phyloP scores from a whole-genome alignment of 2,329 filamentous ascomycete species.

The Akanthomyces lecanii region DNA sequence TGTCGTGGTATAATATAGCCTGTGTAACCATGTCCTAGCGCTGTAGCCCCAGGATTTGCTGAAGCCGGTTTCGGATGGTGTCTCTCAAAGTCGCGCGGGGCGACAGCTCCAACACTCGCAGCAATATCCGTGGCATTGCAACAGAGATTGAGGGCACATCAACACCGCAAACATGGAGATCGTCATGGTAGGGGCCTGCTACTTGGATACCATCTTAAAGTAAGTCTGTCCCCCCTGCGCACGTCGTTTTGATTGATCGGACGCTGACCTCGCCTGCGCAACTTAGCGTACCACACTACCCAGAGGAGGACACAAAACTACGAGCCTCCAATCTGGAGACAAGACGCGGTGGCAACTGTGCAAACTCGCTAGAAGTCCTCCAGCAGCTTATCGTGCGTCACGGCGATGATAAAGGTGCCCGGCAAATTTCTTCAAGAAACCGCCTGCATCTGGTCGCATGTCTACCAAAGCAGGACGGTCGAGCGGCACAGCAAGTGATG shows the following conservation, averaged over 20 bases:
- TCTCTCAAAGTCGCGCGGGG: background rate
- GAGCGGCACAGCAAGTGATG: constrained; percentile 48
- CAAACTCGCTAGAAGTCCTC: constrained; percentile 68
- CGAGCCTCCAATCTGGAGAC: constrained; percentile 56
- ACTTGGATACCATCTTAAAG: constrained; percentile 68
- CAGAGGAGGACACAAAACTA: constrained; percentile 67
- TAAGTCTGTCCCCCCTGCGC: constrained; percentile 25
- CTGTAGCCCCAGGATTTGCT: background rate
- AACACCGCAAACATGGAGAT: constrained; percentile 47
- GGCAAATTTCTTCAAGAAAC: constrained; percentile 16
- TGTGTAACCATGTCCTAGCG: background rate
- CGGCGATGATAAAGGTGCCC: constrained; percentile 19
- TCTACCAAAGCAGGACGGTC: constrained; percentile 51
- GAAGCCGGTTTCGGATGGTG: background rate
- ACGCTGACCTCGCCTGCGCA: background rate
- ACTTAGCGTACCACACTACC: constrained; percentile 60
- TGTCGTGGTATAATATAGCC: background rate
- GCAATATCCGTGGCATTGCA: background rate
- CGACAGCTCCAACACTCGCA: background rate
- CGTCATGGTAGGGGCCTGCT: constrained; percentile 63
- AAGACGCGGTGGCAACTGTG: constrained; percentile 68
- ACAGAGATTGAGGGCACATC: background rate
- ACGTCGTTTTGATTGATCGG: background rate
- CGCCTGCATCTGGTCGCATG: constrained; percentile 44
- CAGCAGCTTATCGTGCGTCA: constrained; percentile 49